Conservation (phyloP, 208 protist species). For the Vickermania ingenoplastis region DNA sequence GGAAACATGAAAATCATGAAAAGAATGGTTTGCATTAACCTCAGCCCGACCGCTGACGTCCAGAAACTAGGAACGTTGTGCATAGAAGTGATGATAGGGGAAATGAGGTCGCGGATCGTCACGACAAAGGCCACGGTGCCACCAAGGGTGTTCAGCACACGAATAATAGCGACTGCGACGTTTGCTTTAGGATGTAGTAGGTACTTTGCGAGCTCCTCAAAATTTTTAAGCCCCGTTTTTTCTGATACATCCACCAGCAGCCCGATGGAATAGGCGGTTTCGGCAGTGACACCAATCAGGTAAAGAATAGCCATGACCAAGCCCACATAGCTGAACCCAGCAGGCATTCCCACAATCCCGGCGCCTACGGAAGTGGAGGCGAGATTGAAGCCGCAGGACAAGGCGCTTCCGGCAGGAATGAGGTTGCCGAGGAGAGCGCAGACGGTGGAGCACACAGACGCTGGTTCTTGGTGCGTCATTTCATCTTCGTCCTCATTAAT, state of each 20-base stretch:
- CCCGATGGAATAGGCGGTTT: conserved; percentile 43
- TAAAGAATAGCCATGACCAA: conserved; percentile 35
- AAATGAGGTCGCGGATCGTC: conserved; percentile 32
- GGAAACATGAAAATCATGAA: conserved; percentile 60
- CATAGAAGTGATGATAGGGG: conserved; percentile 15
- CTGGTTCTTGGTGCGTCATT: background rate
- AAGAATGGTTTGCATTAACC: conserved; percentile 29
- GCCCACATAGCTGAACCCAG: conserved; percentile 42
- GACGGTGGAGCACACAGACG: background rate
- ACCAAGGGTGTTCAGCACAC: conserved; percentile 24
- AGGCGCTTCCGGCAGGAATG: conserved; percentile 32
- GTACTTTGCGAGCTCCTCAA: conserved; percentile 24
- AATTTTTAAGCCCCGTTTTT: conserved; percentile 27
- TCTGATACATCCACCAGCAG: conserved; percentile 28
- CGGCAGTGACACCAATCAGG: conserved; percentile 18
- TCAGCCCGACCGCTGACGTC: conserved; percentile 14
- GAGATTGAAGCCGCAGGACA: conserved; percentile 41
- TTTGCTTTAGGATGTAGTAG: conserved; percentile 12
- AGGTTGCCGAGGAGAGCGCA: conserved; percentile 1
- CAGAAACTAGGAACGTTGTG: conserved; percentile 9
- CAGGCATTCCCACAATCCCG: conserved; percentile 49
- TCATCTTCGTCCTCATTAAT: background rate
- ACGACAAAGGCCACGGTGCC: conserved; percentile 53
- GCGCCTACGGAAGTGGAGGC: conserved; percentile 39
- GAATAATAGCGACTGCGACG: conserved; percentile 23